Evolutionary conservation across 257 asterid genomes (phyloP).

Genomic region (Nicotiana undulata): DNA sequence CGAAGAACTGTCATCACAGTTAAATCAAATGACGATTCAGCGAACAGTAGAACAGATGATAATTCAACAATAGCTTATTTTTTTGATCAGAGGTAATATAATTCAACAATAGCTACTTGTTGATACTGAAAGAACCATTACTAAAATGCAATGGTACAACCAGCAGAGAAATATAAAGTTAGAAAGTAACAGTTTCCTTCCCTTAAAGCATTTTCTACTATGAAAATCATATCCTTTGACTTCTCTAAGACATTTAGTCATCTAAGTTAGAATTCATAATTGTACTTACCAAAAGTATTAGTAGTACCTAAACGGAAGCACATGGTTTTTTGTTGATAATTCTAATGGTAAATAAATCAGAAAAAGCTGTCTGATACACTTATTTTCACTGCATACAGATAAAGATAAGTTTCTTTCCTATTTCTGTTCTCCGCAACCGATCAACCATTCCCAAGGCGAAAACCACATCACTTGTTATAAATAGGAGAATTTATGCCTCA

Average conservation of each 20-base stretch:
- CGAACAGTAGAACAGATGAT: neutral
- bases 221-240: neutral
- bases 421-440: neutral
- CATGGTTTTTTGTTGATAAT: neutral
- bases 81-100: too few relatives aligned
- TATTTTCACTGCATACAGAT: neutral
- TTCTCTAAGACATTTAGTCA: neutral
- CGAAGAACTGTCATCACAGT: constrained; percentile 46
- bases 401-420: too few relatives aligned
- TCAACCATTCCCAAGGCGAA: neutral
- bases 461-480: neutral
- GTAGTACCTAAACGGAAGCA: neutral
- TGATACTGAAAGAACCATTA: too few relatives aligned
- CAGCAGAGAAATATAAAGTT: neutral
- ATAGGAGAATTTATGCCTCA: neutral
- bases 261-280: neutral
- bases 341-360: neutral
- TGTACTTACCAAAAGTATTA: neutral
- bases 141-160: neutral
- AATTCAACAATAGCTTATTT: neutral
- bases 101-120: neutral
- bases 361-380: neutral
- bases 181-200: neutral
- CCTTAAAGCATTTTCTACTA: neutral
- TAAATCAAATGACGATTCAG: neutral